Evolutionary conservation across 169 alveolate genomes (phyloP).

Genomic region (Plasmodium ovale): DNA sequence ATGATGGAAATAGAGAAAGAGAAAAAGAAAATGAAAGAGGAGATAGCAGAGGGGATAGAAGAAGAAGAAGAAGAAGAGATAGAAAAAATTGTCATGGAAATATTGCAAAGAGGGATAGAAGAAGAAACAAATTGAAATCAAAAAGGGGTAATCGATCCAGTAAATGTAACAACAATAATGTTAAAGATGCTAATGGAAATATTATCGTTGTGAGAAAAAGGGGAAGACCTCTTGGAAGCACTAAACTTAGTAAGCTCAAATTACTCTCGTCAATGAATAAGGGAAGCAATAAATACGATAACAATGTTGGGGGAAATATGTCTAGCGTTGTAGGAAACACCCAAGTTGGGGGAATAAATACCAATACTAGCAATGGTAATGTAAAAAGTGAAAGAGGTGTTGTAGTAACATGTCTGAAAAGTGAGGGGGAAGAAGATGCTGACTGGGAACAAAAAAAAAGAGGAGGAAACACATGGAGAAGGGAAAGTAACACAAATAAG

Average conservation of each 20-base stretch:
- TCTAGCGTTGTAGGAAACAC: neutral
- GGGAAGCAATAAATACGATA: conserved; percentile 6
- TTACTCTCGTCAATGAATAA: conserved; percentile 1
- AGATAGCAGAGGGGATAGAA: conserved; percentile 11
- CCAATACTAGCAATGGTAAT: neutral
- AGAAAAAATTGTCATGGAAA: conserved; percentile 1
- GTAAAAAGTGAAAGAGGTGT: neutral
- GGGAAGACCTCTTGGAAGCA: conserved; percentile 73
- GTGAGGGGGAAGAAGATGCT: neutral
- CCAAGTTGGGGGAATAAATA: neutral
- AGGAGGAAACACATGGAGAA: neutral
- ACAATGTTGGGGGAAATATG: neutral
- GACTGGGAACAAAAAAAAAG: neutral
- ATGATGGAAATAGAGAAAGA: neutral
- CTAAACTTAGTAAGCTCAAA: conserved; percentile 33
- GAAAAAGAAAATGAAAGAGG: conserved; percentile 3
- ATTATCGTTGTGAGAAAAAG: conserved; percentile 54
- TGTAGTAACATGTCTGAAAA: neutral
- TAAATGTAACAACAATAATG: neutral
- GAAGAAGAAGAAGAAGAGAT: neutral
- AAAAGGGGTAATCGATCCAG: neutral
- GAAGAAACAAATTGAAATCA: conserved; percentile 38
- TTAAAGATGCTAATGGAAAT: neutral
- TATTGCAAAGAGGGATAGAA: conserved; percentile 13
- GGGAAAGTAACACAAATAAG: neutral